phyloP scores from a whole-genome alignment of 2,329 filamentous ascomycete genomes.

The Acrodontium crateriforme region DNA sequence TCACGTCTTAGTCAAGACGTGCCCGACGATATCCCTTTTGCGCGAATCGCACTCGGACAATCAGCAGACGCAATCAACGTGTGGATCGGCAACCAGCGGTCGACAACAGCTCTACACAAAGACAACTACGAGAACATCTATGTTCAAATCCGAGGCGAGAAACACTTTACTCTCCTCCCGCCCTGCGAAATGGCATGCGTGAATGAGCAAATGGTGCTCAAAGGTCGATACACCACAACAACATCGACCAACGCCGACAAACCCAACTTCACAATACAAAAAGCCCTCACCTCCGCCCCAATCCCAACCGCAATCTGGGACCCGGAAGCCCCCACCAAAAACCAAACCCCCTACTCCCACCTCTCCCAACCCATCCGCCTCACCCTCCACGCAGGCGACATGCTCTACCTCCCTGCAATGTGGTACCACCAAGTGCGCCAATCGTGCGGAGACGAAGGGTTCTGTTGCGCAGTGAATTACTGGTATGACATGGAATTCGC shows the following conservation, averaged over 20 bases:
- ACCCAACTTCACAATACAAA: too few relatives aligned
- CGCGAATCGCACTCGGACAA: conserved; percentile 52
- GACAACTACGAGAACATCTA: conserved; percentile 82
- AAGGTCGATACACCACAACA: conserved; percentile 43
- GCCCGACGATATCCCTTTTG: conserved; percentile 53
- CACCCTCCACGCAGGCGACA: conserved; percentile 57
- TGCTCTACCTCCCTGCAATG: conserved; percentile 69
- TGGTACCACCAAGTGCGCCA: conserved; percentile 81
- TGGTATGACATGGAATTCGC: conserved; percentile 76
- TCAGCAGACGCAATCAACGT: conserved; percentile 67
- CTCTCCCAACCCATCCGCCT: conserved; percentile 50
- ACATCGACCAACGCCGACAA: conserved; percentile 3
- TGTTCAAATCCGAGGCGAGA: conserved; percentile 57
- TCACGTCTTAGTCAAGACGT: conserved; percentile 47
- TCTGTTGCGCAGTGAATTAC: conserved; percentile 71
- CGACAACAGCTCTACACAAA: conserved; percentile 60
- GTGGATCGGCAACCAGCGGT: conserved; percentile 64
- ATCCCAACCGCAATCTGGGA: conserved; percentile 66
- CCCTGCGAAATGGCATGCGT: conserved; percentile 56
- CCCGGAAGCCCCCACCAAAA: conserved; percentile 42
- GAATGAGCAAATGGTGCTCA: conserved; percentile 44
- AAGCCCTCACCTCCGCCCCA: not conserved
- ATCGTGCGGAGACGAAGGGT: conserved; percentile 50
- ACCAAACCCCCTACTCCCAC: conserved; percentile 44
- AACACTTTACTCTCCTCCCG: conserved; percentile 64